A percentile compares a stretch with the other conserved stretches of the same genome.
Conservation (phyloP, 2,329 filamentous ascomycete species). For the Paecilomyces variotii region DNA sequence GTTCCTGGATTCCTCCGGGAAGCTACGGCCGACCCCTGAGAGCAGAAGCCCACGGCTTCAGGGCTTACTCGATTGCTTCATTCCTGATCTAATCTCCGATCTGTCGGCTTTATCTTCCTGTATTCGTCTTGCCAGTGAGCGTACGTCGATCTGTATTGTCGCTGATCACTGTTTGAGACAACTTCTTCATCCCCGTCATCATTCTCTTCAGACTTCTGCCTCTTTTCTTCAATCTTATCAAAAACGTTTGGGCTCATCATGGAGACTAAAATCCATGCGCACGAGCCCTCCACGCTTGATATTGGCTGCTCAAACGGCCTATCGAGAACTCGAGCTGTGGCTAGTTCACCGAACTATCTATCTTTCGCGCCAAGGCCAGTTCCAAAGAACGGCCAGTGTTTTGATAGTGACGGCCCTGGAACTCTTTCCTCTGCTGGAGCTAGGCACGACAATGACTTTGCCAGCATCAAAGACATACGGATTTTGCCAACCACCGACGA, state of each 20-base stretch:
- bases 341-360: slow-evolving; percentile 6
- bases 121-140: neutral
- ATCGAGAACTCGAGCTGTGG: neutral
- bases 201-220: neutral
- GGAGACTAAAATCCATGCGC: neutral
- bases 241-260: neutral
- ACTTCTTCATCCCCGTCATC: neutral
- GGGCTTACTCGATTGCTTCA: neutral
- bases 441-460: slow-evolving; percentile 13
- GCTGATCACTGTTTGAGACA: neutral
- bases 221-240: neutral
- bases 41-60: neutral
- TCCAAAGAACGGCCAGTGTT: slow-evolving; percentile 2
- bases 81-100: neutral
- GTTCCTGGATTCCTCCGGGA: neutral
- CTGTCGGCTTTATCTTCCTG: neutral
- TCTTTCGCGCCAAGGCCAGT: slow-evolving; percentile 5
- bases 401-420: slow-evolving; percentile 20
- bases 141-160: neutral
- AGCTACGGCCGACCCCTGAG: neutral
- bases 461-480: slow-evolving; percentile 11
- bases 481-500: slow-evolving; percentile 17
- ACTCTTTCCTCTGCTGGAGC: slow-evolving; percentile 11
- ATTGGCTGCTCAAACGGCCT: neutral
- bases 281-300: neutral